phyloP scores from a whole-genome alignment of 2,329 filamentous ascomycete species.

The Sporothrix phasma region DNA sequence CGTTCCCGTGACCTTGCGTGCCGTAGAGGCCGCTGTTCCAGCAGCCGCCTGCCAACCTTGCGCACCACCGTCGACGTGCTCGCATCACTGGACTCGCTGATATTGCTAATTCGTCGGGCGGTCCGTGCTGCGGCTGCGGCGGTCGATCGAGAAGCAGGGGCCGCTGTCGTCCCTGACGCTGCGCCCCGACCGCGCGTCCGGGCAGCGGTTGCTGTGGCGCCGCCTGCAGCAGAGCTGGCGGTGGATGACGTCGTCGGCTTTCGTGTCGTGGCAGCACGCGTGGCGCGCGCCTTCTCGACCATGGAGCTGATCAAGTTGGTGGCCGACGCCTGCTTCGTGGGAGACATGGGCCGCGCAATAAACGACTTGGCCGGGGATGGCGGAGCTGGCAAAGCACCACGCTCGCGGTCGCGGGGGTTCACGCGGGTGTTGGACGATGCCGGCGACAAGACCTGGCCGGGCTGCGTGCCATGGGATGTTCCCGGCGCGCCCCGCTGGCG shows the following conservation, averaged over 20 bases:
- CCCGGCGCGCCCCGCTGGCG: conserved; percentile 36
- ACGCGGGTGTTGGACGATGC: conserved; percentile 72
- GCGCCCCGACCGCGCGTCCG: conserved; percentile 23
- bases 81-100: conserved; percentile 53
- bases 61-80: conserved; percentile 57
- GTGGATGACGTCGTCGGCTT: conserved; percentile 38
- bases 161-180: conserved; percentile 28
- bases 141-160: conserved; percentile 27
- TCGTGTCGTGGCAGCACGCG: conserved; percentile 34
- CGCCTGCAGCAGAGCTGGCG: conserved; percentile 30
- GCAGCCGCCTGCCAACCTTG: conserved; percentile 31
- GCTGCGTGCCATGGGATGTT: conserved; percentile 15
- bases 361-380: conserved; percentile 47
- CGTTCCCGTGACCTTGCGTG: conserved; percentile 28
- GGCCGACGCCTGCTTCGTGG: conserved; percentile 45
- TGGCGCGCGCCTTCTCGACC: conserved; percentile 51
- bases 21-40: conserved; percentile 25
- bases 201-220: conserved; percentile 22
- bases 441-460: conserved; percentile 63
- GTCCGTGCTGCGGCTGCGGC: conserved; percentile 29
- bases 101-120: conserved; percentile 45
- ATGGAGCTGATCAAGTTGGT: conserved; percentile 43
- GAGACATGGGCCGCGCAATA: conserved; percentile 50
- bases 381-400: conserved; percentile 22
- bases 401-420: conserved; percentile 39